These are phyloP conservation scores for Albugo candida DNA, from an alignment of 352 stramenopile genomes.

Conservation along the genomic window DNA sequence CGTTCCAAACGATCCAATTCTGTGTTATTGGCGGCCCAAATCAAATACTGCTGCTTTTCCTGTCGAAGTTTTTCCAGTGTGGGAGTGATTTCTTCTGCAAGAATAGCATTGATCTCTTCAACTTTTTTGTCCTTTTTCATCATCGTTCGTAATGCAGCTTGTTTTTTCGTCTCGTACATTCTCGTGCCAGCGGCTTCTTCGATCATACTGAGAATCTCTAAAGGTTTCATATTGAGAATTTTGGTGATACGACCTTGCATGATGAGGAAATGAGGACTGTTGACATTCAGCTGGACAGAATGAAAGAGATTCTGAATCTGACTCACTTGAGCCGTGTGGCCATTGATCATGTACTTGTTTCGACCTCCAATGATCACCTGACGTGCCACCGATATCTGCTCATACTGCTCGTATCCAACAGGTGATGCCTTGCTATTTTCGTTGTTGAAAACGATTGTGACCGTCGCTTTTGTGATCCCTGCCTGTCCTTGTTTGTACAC, in stretches of 20 bases:
- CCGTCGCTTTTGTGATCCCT: constrained; percentile 96
- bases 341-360: constrained; percentile 99
- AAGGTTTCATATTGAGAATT: constrained; percentile 99
- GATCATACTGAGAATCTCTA: constrained; percentile 99
- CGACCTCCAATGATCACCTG: constrained; percentile 97
- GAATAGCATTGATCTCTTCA: constrained; percentile 96
- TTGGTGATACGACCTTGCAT: constrained; percentile 99
- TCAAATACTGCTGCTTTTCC: constrained; percentile 96
- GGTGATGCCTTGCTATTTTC: constrained; percentile 81
- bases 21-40: constrained; percentile 96
- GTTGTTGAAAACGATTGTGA: constrained; percentile 99
- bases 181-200: constrained; percentile 97
- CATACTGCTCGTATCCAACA: constrained; percentile 94
- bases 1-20: constrained; percentile 94
- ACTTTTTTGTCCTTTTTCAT: constrained; percentile 99
- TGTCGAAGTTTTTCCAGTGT: constrained; percentile 94
- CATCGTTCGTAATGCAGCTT: constrained; percentile 95
- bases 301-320: constrained; percentile 99
- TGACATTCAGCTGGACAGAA: constrained; percentile 99
- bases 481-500: constrained; percentile 99
- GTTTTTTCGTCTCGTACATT: constrained; percentile 99
- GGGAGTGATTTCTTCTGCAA: constrained; percentile 97
- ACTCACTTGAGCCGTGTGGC: constrained; percentile 89
- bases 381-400: constrained; percentile 96
- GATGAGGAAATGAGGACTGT: constrained; percentile 99